phyloP scores from a whole-genome alignment of 192 early-diverging fungal genomes.

The Allomyces macrogynus region DNA sequence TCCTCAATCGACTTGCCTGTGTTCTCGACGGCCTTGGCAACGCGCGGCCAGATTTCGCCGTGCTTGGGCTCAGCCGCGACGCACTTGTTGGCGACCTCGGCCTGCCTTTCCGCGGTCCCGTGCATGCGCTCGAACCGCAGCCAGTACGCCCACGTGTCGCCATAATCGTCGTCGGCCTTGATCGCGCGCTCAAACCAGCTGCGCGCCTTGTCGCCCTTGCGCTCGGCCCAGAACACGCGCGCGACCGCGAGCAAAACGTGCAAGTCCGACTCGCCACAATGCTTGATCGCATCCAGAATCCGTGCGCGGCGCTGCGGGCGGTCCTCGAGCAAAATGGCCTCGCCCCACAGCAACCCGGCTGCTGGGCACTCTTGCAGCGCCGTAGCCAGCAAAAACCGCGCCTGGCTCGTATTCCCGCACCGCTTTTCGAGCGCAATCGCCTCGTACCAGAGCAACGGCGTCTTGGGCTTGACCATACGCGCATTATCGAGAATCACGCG shows the following conservation, averaged over 20 bases:
- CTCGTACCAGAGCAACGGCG: conserved; percentile 65
- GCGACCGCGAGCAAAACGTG: conserved; percentile 62
- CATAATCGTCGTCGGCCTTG: conserved; percentile 61
- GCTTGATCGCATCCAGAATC: conserved; percentile 76
- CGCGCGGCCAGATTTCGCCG: conserved; percentile 67
- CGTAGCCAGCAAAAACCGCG: conserved; percentile 57
- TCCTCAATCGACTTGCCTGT: conserved; percentile 44
- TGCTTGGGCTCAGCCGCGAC: conserved; percentile 63
- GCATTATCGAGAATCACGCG: conserved; percentile 68
- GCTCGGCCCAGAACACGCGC: conserved; percentile 78
- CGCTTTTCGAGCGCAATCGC: conserved; percentile 59
- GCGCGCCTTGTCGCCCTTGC: conserved; percentile 81
- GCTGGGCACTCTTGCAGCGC: conserved; percentile 83
- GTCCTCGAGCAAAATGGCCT: conserved; percentile 66
- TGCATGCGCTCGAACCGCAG: conserved; percentile 72
- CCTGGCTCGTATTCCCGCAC: conserved; percentile 42
- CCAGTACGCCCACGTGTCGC: conserved; percentile 92
- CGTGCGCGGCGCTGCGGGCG: conserved; percentile 69
- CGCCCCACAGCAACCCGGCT: conserved; percentile 70
- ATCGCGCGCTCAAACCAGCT: conserved; percentile 75
- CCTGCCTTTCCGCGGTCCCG: conserved; percentile 22
- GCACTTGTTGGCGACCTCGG: conserved; percentile 42
- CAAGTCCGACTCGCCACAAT: conserved; percentile 63
- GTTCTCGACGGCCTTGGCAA: conserved; percentile 57
- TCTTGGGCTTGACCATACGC: conserved; percentile 62